These are phyloP conservation scores for Cladosporium phlei DNA, from an alignment of 2,329 filamentous ascomycete species.

Conservation along the genomic window DNA sequence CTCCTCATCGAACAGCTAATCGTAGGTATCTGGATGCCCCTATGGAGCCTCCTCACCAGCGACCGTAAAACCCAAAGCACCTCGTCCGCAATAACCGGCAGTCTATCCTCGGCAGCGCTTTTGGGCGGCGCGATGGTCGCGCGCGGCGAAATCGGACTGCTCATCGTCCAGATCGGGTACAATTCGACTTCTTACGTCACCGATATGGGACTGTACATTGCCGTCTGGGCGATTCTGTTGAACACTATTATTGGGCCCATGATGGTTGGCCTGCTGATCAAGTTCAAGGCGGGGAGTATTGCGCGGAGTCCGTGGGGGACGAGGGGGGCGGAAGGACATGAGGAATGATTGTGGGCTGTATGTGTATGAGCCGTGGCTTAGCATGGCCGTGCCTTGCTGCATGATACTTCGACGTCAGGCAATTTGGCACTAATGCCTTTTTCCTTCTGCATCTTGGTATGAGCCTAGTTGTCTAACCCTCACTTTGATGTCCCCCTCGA, in stretches of 20 bases:
- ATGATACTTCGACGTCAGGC: too few species aligned
- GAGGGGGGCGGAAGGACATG: too few species aligned
- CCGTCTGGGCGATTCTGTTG: conserved; percentile 23
- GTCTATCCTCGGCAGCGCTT: conserved; percentile 15
- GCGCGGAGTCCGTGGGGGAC: too few species aligned
- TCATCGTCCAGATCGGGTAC: conserved; percentile 29
- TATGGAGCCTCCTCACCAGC: neutral
- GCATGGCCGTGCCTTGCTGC: too few species aligned
- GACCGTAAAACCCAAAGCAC: neutral
- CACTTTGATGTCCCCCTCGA: too few species aligned
- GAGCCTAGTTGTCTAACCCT: too few species aligned
- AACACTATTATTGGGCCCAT: conserved; percentile 26
- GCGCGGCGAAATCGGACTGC: conserved; percentile 28
- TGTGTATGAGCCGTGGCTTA: too few species aligned
- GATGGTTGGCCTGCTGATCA: conserved; percentile 23
- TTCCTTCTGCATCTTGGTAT: too few species aligned
- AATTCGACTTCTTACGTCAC: conserved; percentile 28
- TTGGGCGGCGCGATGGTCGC: conserved; percentile 29
- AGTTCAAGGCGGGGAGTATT: too few species aligned
- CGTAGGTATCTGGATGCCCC: neutral
- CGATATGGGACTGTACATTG: conserved; percentile 15
- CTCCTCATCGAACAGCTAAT: neutral
- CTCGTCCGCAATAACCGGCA: neutral
- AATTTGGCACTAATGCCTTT: too few species aligned
- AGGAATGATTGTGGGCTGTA: too few species aligned